phyloP scores from a whole-genome alignment of 2,329 filamentous ascomycete genomes.

The Epichloe brachyelytri region DNA sequence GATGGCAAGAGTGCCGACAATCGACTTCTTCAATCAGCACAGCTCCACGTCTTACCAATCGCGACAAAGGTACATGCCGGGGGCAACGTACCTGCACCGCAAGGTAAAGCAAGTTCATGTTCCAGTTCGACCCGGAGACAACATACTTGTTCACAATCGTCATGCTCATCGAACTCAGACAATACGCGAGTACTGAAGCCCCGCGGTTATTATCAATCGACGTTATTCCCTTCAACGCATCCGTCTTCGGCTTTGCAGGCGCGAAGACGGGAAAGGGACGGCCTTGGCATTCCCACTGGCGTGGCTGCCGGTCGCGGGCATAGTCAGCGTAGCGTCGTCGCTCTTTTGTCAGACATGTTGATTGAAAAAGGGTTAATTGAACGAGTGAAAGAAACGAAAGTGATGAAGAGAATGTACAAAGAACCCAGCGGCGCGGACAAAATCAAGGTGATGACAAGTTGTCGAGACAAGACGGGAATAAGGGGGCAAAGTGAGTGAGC shows the following conservation, averaged over 20 bases:
- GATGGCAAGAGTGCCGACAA: slow-evolving; percentile 81
- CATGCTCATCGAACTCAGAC: slow-evolving; percentile 94
- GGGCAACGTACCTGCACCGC: slow-evolving; percentile 65
- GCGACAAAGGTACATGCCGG: too few relatives aligned
- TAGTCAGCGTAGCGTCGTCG: slow-evolving; percentile 1
- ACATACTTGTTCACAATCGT: slow-evolving; percentile 99
- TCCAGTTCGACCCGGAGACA: slow-evolving; percentile 80
- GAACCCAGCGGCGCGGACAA: not conserved
- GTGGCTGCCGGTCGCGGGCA: not conserved
- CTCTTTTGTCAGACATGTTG: slow-evolving; percentile 6
- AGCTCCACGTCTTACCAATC: not conserved
- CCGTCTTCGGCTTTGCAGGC: slow-evolving; percentile 4
- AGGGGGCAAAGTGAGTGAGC: not conserved
- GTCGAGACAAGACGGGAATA: not conserved
- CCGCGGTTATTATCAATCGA: slow-evolving; percentile 59
- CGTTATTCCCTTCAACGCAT: slow-evolving; percentile 1
- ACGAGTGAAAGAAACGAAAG: not conserved
- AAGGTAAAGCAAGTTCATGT: slow-evolving; percentile 91
- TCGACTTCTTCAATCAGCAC: slow-evolving; percentile 41
- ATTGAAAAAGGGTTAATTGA: not conserved
- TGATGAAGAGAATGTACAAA: not conserved
- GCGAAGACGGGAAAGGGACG: slow-evolving; percentile 1
- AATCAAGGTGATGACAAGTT: not conserved
- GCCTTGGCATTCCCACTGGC: not conserved
- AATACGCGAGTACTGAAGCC: slow-evolving; percentile 79